Conservation (phyloP, 768 basidiomycete genomes). For the Lentinula detonsa region DNA sequence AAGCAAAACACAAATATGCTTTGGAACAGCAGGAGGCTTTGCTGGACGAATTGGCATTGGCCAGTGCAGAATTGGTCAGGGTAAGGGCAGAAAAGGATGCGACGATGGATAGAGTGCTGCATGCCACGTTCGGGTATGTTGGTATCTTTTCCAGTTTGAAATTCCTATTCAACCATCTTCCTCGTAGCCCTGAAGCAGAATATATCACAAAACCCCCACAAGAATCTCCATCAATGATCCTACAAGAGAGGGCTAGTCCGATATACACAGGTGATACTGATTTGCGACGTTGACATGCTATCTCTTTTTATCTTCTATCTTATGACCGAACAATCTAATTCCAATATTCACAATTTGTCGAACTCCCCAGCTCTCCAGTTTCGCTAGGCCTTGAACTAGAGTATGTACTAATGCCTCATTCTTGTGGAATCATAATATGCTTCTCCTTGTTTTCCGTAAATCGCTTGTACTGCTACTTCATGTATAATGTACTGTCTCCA, state of each 20-base stretch:
- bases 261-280: not conserved
- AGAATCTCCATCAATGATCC: not conserved
- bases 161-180: not conserved
- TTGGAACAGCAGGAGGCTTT: slow-evolving; percentile 63
- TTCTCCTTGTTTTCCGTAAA: too few species aligned
- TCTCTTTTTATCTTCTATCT: not conserved
- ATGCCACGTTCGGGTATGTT: slow-evolving; percentile 45
- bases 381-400: too few species aligned
- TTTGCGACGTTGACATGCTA: not conserved
- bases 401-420: too few species aligned
- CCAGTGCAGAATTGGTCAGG: slow-evolving; percentile 43
- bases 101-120: slow-evolving; percentile 49
- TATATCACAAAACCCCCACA: not conserved
- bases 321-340: too few species aligned
- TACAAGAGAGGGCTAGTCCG: not conserved
- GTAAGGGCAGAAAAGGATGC: slow-evolving; percentile 57
- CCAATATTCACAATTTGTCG: too few species aligned
- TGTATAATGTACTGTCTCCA: too few species aligned
- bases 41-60: slow-evolving; percentile 54
- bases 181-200: slow-evolving; percentile 1
- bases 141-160: not conserved
- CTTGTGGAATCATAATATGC: too few species aligned
- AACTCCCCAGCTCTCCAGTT: too few species aligned
- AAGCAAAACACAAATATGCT: slow-evolving; percentile 73
- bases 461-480: too few species aligned